Conservation (phyloP, 2,329 filamentous ascomycete genomes). For the Aureobasidium mangrovei region DNA sequence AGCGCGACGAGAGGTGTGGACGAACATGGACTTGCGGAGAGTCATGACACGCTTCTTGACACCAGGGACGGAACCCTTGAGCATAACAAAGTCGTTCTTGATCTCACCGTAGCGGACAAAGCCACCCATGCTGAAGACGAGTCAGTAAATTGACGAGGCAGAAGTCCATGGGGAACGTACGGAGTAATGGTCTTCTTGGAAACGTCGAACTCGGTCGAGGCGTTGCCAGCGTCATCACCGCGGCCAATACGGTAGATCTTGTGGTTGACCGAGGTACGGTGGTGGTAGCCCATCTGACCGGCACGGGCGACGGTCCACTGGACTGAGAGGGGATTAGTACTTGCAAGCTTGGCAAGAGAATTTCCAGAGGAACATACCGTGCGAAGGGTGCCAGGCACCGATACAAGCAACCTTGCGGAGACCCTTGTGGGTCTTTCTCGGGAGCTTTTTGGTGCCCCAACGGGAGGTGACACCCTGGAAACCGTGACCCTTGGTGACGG, state of each 20-base stretch:
- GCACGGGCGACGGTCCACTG: conserved; percentile 99
- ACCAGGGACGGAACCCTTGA: conserved; percentile 97
- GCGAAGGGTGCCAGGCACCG: conserved; percentile 98
- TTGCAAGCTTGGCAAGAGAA: too few relatives aligned
- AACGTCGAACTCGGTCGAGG: conserved; percentile 88
- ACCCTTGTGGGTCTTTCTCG: conserved; percentile 99
- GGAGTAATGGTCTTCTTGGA: conserved; percentile 99
- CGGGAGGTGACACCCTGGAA: conserved; percentile 94
- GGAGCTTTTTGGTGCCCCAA: conserved; percentile 99
- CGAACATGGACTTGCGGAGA: conserved; percentile 97
- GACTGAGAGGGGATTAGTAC: conserved; percentile 33
- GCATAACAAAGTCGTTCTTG: conserved; percentile 97
- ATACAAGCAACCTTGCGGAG: conserved; percentile 99
- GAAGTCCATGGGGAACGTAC: conserved; percentile 54
- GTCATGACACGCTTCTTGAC: conserved; percentile 99
- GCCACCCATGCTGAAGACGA: conserved; percentile 71
- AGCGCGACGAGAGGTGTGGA: conserved; percentile 87
- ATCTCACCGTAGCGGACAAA: conserved; percentile 99
- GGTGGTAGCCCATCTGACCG: conserved; percentile 99
- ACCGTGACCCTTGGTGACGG: conserved; percentile 99
- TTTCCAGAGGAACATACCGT: conserved; percentile 43
- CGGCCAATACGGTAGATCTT: conserved; percentile 99
- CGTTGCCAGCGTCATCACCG: conserved; percentile 82
- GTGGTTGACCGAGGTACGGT: conserved; percentile 99
- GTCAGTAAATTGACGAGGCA: neutral